These are phyloP conservation scores for Byssothecium circinans DNA, from an alignment of 2,329 filamentous ascomycete species.

Conservation along the genomic window DNA sequence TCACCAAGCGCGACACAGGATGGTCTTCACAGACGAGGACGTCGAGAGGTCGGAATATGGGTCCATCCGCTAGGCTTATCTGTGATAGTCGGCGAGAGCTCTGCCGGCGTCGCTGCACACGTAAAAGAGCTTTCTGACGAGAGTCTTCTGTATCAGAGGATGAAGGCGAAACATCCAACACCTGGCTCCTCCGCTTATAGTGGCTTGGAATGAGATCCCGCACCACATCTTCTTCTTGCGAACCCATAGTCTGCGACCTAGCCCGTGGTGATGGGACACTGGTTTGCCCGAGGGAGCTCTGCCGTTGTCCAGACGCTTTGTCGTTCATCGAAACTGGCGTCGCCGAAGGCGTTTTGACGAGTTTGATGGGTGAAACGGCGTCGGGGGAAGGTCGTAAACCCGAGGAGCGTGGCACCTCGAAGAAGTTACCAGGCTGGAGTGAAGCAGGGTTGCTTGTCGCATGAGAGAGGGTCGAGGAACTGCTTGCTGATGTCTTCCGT, in stretches of 20 bases:
- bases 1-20: constrained; percentile 94
- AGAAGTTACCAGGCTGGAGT: constrained; percentile 69
- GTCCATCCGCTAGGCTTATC: constrained; percentile 80
- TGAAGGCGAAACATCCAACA: constrained; percentile 94
- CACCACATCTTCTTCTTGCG: constrained; percentile 83
- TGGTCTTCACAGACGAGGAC: constrained; percentile 97
- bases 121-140: constrained; percentile 83
- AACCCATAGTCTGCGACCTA: constrained; percentile 89
- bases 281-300: constrained; percentile 25
- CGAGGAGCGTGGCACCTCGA: constrained; percentile 68
- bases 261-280: constrained; percentile 61
- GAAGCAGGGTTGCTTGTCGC: constrained; percentile 64
- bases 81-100: constrained; percentile 93
- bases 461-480: constrained; percentile 80
- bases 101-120: constrained; percentile 91
- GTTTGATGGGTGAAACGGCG: constrained; percentile 58
- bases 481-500: constrained; percentile 83
- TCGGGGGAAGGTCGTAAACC: constrained; percentile 55
- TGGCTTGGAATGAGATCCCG: constrained; percentile 67
- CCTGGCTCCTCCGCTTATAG: constrained; percentile 88
- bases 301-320: constrained; percentile 40
- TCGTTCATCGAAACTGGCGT: constrained; percentile 54
- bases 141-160: constrained; percentile 97
- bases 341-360: constrained; percentile 47
- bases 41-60: constrained; percentile 86